These are phyloP conservation scores for Auriscalpium microsporum DNA, from an alignment of 768 basidiomycete genomes.

Conservation along the genomic window DNA sequence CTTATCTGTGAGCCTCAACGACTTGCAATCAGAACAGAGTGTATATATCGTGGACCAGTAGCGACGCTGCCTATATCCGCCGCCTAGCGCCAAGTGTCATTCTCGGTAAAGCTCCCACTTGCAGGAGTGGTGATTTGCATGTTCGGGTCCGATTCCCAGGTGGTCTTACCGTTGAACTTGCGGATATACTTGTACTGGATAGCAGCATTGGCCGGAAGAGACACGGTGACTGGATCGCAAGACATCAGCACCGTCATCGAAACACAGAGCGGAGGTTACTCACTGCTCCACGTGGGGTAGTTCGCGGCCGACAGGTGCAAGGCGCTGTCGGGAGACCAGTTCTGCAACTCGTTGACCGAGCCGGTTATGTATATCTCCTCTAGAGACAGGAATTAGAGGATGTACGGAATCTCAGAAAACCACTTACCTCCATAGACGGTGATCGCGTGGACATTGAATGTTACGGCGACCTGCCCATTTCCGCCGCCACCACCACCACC, in stretches of 20 bases:
- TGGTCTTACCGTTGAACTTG: constrained; percentile 43
- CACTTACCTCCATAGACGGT: constrained; percentile 52
- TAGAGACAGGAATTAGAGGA: constrained; percentile 16
- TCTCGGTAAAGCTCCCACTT: constrained; percentile 18
- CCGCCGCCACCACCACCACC: neutral
- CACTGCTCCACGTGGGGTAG: constrained; percentile 67
- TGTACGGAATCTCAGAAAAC: neutral
- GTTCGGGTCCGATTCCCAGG: constrained; percentile 69
- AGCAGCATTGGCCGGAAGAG: constrained; percentile 42
- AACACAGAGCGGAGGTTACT: constrained; percentile 21
- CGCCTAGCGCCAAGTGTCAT: constrained; percentile 26
- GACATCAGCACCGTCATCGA: neutral
- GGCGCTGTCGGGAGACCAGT: constrained; percentile 54
- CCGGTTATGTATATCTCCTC: constrained; percentile 67
- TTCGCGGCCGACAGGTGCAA: constrained; percentile 42
- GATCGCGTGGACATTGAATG: constrained; percentile 55
- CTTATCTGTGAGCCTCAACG: too few species aligned
- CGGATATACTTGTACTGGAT: constrained; percentile 71
- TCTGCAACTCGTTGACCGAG: constrained; percentile 42
- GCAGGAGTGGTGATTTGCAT: constrained; percentile 41
- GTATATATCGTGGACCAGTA: too few species aligned
- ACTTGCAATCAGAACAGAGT: too few species aligned
- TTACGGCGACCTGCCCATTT: constrained; percentile 34
- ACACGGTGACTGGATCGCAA: constrained; percentile 41
- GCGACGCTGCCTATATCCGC: too few species aligned